These are phyloP conservation scores for Mycena chlorophos DNA, from an alignment of 768 basidiomycete species.

Conservation along the genomic window DNA sequence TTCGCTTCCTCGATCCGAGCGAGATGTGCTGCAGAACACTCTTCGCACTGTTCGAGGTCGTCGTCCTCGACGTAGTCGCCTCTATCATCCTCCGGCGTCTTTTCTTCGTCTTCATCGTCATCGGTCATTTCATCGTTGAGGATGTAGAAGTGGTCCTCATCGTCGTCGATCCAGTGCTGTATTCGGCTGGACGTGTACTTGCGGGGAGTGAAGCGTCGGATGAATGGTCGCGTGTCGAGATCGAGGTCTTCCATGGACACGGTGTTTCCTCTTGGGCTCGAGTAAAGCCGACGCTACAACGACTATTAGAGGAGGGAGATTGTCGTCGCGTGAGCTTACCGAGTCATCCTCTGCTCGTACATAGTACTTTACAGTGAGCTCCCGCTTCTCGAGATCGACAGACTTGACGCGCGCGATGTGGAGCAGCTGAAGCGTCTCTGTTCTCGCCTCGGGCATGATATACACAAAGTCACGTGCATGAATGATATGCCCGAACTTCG, in stretches of 20 bases:
- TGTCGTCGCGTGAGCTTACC: neutral
- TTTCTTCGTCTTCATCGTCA: conserved; percentile 61
- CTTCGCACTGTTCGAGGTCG: conserved; percentile 38
- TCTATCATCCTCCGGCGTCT: conserved; percentile 23
- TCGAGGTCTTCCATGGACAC: neutral
- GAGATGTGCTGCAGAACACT: conserved; percentile 39
- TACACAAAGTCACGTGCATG: neutral
- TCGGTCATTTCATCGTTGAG: conserved; percentile 30
- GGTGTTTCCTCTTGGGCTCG: neutral
- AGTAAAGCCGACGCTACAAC: neutral
- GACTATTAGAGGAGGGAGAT: neutral
- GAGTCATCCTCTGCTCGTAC: neutral
- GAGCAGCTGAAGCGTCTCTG: neutral
- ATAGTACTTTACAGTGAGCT: neutral
- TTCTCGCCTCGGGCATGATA: neutral
- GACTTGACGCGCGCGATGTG: neutral
- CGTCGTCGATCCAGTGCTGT: neutral
- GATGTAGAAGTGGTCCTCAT: neutral
- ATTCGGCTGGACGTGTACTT: neutral
- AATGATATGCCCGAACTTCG: neutral
- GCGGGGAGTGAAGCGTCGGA: neutral
- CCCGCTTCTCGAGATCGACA: neutral
- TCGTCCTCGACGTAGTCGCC: conserved; percentile 23
- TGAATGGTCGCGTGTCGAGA: neutral
- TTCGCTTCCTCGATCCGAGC: conserved; percentile 29